Percentiles rank a stretch among this genome's conserved stretches.
phyloP scores from a whole-genome alignment of 2,329 filamentous ascomycete species.

The Ophiosphaerella korrae region DNA sequence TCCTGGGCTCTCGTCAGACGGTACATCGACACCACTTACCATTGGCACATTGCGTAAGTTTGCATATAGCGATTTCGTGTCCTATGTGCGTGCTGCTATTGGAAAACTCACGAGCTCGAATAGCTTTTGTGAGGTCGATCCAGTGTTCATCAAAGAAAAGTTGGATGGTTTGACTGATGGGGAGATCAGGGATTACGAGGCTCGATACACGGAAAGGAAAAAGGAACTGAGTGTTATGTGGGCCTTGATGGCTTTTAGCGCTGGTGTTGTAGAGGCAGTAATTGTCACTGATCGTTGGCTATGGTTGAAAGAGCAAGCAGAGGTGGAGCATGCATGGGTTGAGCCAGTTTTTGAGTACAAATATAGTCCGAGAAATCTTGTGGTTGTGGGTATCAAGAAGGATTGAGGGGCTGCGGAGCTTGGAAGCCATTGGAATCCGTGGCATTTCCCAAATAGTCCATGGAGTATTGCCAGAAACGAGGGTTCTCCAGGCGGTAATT shows the following conservation, averaged over 20 bases:
- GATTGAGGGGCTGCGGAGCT: background rate
- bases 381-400: conserved; percentile 88
- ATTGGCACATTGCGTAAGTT: conserved; percentile 83
- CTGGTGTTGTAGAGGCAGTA: conserved; percentile 83
- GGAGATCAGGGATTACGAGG: conserved; percentile 74
- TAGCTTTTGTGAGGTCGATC: conserved; percentile 42
- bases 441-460: too few relatives aligned
- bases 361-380: conserved; percentile 85
- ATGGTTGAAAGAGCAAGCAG: conserved; percentile 77
- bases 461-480: too few relatives aligned
- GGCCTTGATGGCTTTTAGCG: conserved; percentile 96
- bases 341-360: conserved; percentile 90
- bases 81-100: conserved; percentile 82
- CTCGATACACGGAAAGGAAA: conserved; percentile 67
- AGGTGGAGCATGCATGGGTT: conserved; percentile 80
- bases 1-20: conserved; percentile 44
- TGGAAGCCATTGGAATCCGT: background rate
- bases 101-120: conserved; percentile 64
- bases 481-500: too few relatives aligned
- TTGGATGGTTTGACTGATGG: conserved; percentile 74
- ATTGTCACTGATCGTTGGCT: conserved; percentile 91
- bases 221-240: conserved; percentile 87
- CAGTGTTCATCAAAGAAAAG: conserved; percentile 63
- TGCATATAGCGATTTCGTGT: conserved; percentile 74
- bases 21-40: conserved; percentile 77